Conservation (phyloP, 352 stramenopile genomes). For the Globisporangium spiculum region DNA sequence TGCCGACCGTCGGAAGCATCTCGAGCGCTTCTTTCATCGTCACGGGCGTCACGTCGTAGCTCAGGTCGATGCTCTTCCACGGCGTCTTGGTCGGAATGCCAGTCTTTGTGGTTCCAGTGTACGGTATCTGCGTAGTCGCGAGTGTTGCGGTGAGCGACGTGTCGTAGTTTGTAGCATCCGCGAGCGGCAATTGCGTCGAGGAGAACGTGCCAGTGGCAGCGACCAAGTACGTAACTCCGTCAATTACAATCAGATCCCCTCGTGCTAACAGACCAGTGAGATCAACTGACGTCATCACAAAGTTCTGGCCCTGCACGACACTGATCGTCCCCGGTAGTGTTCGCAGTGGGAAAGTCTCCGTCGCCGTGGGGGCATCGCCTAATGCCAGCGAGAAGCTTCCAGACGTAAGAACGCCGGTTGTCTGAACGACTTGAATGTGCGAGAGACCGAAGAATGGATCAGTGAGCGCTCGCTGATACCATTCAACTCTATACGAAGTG, state of each 20-base stretch:
- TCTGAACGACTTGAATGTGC: conserved; percentile 53
- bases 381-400: conserved; percentile 72
- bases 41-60: conserved; percentile 53
- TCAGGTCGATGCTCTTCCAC: conserved; percentile 56
- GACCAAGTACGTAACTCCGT: conserved; percentile 75
- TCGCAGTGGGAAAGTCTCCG: conserved; percentile 18
- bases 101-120: conserved; percentile 48
- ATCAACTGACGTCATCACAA: conserved; percentile 83
- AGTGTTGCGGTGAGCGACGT: conserved; percentile 23
- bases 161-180: conserved; percentile 28
- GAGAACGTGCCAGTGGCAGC: conserved; percentile 72
- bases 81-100: conserved; percentile 39
- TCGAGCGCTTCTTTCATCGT: conserved; percentile 80
- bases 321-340: conserved; percentile 50
- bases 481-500: conserved; percentile 59
- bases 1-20: conserved; percentile 83
- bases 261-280: conserved; percentile 80
- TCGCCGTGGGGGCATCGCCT: conserved; percentile 22
- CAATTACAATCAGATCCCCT: conserved; percentile 83
- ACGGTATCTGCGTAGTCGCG: conserved; percentile 26
- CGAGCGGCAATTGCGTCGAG: conserved; percentile 55
- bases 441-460: conserved; percentile 57
- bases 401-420: conserved; percentile 39
- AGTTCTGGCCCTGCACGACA: conserved; percentile 50
- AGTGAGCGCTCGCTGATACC: conserved; percentile 55